Percentiles rank a stretch among this genome's conserved stretches.
phyloP scores from a whole-genome alignment of 2,329 filamentous ascomycete genomes.

The Fusarium avenaceum region DNA sequence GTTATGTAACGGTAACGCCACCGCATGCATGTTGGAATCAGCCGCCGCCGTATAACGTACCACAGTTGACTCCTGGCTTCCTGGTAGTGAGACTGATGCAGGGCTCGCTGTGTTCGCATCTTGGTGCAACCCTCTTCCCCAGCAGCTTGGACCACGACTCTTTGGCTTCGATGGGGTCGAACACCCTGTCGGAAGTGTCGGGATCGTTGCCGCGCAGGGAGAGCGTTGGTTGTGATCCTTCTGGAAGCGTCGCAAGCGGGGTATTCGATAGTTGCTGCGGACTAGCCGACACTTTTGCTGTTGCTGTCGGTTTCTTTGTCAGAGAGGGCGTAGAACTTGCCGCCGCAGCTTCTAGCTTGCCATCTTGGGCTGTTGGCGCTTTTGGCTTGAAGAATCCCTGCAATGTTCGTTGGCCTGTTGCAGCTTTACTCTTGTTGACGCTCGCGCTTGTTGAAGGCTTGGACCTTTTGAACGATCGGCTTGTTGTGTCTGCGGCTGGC shows the following conservation, averaged over 20 bases:
- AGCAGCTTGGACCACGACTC: slow-evolving; percentile 90
- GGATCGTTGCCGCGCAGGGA: slow-evolving; percentile 15
- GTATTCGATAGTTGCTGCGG: slow-evolving; percentile 3
- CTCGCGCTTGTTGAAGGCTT: slow-evolving; percentile 44
- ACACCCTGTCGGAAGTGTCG: slow-evolving; percentile 57
- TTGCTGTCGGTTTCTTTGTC: slow-evolving; percentile 31
- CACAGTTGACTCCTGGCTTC: slow-evolving; percentile 88
- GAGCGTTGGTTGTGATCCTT: slow-evolving; percentile 6
- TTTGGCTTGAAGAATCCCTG: slow-evolving; percentile 82
- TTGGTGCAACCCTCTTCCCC: slow-evolving; percentile 78
- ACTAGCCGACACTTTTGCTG: slow-evolving; percentile 1
- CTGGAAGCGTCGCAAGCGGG: not conserved
- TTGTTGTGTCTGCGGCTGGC: slow-evolving; percentile 18
- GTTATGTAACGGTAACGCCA: slow-evolving; percentile 28
- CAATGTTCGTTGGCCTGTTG: slow-evolving; percentile 68
- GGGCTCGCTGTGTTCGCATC: slow-evolving; percentile 89
- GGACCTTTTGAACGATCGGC: slow-evolving; percentile 45
- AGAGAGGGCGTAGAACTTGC: slow-evolving; percentile 23
- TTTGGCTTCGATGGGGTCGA: slow-evolving; percentile 79
- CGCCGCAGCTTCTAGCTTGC: slow-evolving; percentile 13
- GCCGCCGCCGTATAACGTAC: slow-evolving; percentile 54
- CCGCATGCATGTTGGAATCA: slow-evolving; percentile 17
- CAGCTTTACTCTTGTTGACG: slow-evolving; percentile 52
- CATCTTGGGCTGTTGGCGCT: slow-evolving; percentile 22
- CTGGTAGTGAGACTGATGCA: slow-evolving; percentile 88